Conservation (phyloP, 2,329 filamentous ascomycete species). For the Sporothrix pseudoabietina region DNA sequence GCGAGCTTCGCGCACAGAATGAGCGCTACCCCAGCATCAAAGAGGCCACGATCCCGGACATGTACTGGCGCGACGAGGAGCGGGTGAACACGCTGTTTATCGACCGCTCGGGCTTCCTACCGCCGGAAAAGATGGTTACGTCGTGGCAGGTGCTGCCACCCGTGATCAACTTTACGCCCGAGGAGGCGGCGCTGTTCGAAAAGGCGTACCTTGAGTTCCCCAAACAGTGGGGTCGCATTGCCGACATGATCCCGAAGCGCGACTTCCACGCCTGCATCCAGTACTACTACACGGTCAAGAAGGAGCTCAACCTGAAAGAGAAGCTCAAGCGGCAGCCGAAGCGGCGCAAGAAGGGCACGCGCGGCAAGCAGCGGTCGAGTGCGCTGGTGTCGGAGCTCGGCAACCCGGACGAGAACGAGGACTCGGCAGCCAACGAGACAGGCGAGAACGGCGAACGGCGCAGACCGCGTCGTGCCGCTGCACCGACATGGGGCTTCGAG, state of each 20-base stretch:
- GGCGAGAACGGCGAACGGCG: conserved; percentile 63
- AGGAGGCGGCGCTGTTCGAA: conserved; percentile 71
- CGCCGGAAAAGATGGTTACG: conserved; percentile 66
- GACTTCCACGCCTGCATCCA: conserved; percentile 81
- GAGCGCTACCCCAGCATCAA: conserved; percentile 74
- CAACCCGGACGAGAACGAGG: conserved; percentile 60
- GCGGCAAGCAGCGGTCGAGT: conserved; percentile 62
- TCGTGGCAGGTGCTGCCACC: conserved; percentile 73
- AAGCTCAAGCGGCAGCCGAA: conserved; percentile 68
- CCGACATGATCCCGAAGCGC: conserved; percentile 65
- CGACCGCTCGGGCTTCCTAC: conserved; percentile 66
- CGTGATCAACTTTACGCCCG: conserved; percentile 71
- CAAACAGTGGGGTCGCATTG: conserved; percentile 81
- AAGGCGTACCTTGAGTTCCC: conserved; percentile 73
- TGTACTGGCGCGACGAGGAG: conserved; percentile 65
- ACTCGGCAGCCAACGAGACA: conserved; percentile 50
- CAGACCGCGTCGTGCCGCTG: conserved; percentile 64
- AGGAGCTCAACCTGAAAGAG: conserved; percentile 73
- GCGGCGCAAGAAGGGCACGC: conserved; percentile 57
- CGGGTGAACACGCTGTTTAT: conserved; percentile 61
- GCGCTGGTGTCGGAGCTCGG: conserved; percentile 68
- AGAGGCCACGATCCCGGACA: conserved; percentile 72
- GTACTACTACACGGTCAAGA: conserved; percentile 82
- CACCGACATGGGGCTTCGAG: conserved; percentile 72
- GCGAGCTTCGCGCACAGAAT: conserved; percentile 64